A percentile compares a stretch with the other conserved stretches of the same genome.
Evolutionary conservation across 2,329 filamentous ascomycete genomes (phyloP).

Genomic region (Elsinoe necatrix): DNA sequence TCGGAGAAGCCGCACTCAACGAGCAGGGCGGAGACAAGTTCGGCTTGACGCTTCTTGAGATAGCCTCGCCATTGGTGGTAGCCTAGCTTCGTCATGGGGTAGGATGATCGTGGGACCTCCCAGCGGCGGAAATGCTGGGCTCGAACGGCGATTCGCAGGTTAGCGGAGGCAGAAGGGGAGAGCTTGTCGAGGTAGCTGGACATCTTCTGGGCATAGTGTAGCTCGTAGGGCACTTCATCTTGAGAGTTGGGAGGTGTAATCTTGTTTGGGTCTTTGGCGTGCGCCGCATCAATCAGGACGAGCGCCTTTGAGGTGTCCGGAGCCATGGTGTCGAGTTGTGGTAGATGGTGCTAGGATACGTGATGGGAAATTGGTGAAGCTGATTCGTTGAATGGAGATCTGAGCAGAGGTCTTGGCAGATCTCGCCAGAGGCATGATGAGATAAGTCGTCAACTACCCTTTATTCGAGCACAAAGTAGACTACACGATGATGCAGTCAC

Average conservation of each 20-base stretch:
- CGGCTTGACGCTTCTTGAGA: slow-evolving; percentile 63
- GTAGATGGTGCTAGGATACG: neutral
- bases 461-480: too few species aligned
- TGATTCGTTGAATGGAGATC: neutral
- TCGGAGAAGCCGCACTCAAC: slow-evolving; percentile 41
- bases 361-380: neutral
- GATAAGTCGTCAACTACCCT: too few species aligned
- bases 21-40: slow-evolving; percentile 50
- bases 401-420: neutral
- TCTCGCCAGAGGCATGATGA: too few species aligned
- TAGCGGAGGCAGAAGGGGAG: slow-evolving; percentile 53
- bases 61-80: slow-evolving; percentile 74
- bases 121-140: slow-evolving; percentile 81
- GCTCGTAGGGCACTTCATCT: slow-evolving; percentile 58
- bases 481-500: too few species aligned
- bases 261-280: slow-evolving; percentile 57
- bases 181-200: slow-evolving; percentile 60
- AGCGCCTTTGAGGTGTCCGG: slow-evolving; percentile 43
- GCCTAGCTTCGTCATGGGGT: slow-evolving; percentile 64
- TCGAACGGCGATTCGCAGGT: slow-evolving; percentile 66
- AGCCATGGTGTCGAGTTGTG: slow-evolving; percentile 9
- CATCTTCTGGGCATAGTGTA: slow-evolving; percentile 76
- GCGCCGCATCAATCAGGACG: slow-evolving; percentile 63
- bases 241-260: slow-evolving; percentile 33
- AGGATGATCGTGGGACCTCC: slow-evolving; percentile 67